Base-by-base conservation (phyloP, 2,329 filamentous ascomycete genomes). In the Westerdykella sp. region DNA sequence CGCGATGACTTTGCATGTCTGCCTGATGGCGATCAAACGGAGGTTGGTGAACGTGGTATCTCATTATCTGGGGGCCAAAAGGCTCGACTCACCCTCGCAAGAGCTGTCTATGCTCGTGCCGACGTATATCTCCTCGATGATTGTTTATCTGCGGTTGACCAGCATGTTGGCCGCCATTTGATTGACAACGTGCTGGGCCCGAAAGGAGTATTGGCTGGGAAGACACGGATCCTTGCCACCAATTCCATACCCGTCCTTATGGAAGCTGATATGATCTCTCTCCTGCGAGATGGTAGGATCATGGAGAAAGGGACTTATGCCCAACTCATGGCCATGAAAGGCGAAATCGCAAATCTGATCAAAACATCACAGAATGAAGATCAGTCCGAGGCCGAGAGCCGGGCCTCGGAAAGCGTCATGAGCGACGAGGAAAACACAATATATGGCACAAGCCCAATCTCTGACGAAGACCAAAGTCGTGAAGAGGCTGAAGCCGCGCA, bases 31-130 rank as follows among this genome's bases (percentile, higher is more conserved):
- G 94, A 98, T 59, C 86, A 95, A 64, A 98, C 93, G 0, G 85
- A 96, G 59, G 94, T 98, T 31, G 93, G 93, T 45, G 94, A 98
- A 71, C 84, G 93, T 50, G 93, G 93, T 34, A 98, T 98, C 45
- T 97, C 91, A 2, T 73, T 98, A 18, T 96, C 90, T 50, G 91
- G 91, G 53, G 93, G 94, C 5, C 93, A 98, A 64, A 98, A 96
- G 70, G 91, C 93, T 43, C 86, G 93, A 49, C 77, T 98, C 47
- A 91, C 89, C 12, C 75, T 98, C 42, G 93, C 93, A 34, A 81
- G 93, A 64, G 91, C 94, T 23, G 93, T 98, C 1, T 98, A 98
- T 62, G 90, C 94, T 40, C 80, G 93, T 54, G 89, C 93, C n/a
- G 94, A 98, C 64, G 81, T 98, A 39, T 97, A 97, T 61, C 76